Evolutionary conservation across 2,329 filamentous ascomycete genomes (phyloP).

Genomic region (Colletotrichum cereale): DNA sequence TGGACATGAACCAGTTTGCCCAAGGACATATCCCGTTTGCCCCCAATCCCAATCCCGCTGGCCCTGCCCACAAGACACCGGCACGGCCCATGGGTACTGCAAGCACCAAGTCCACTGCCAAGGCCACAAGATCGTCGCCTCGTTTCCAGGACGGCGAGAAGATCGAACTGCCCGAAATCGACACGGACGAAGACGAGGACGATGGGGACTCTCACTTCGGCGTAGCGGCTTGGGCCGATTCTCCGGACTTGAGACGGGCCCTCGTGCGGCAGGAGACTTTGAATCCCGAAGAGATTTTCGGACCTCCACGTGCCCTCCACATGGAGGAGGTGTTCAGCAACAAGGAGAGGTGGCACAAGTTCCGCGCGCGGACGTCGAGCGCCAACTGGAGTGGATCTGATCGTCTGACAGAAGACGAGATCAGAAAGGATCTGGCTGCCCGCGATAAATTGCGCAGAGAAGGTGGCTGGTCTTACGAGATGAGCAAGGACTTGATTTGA

Average conservation of each 20-base stretch:
- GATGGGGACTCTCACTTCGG: conserved; percentile 63
- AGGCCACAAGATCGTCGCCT: conserved; percentile 77
- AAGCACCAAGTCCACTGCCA: conserved; percentile 68
- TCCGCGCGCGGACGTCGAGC: conserved; percentile 90
- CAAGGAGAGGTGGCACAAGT: conserved; percentile 87
- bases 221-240: conserved; percentile 88
- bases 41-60: conserved; percentile 71
- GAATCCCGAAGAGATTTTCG: conserved; percentile 89
- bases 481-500: conserved; percentile 62
- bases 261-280: conserved; percentile 86
- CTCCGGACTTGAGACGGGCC: conserved; percentile 81
- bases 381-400: conserved; percentile 94
- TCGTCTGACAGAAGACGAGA: conserved; percentile 86
- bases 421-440: conserved; percentile 81
- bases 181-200: conserved; percentile 87
- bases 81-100: conserved; percentile 64
- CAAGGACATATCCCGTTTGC: conserved; percentile 93
- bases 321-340: conserved; percentile 98
- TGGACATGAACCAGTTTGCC: conserved; percentile 89
- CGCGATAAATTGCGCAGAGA: conserved; percentile 84
- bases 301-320: conserved; percentile 85
- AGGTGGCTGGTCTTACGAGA: conserved; percentile 85
- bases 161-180: conserved; percentile 94
- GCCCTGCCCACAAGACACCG: conserved; percentile 76
- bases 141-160: conserved; percentile 89